Evolutionary conservation across 1,284 basidiomycete genomes (phyloP).

Genomic region (Pseudomicrostroma phylloplanum): DNA sequence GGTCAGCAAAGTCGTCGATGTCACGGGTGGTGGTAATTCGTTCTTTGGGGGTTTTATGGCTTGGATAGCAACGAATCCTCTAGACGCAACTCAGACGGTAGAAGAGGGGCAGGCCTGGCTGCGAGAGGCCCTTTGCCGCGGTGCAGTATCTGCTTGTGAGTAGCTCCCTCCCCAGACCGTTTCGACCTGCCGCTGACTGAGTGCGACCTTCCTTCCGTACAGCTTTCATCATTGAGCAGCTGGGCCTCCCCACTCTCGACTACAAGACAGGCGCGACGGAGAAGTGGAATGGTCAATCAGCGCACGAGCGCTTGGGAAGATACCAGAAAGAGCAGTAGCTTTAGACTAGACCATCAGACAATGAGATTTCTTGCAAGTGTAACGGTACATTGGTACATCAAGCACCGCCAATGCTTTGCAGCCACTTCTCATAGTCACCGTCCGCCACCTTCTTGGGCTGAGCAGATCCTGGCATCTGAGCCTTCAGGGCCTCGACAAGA

Average conservation of each 20-base stretch:
- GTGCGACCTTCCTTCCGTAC: not conserved
- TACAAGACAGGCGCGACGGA: not conserved
- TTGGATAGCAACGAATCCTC: not conserved
- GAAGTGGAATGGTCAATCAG: not conserved
- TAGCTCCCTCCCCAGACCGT: not conserved
- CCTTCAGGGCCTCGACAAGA: not conserved
- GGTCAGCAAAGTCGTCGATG: slow-evolving; percentile 8
- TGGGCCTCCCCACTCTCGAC: not conserved
- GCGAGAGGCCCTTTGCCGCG: not conserved
- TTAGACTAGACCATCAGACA: no score
- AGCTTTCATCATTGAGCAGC: not conserved
- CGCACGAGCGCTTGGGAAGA: not conserved
- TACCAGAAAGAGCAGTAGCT: no score
- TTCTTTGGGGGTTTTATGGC: slow-evolving; percentile 12
- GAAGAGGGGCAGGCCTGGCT: not conserved
- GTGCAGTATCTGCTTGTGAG: not conserved
- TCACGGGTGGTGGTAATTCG: slow-evolving; percentile 15
- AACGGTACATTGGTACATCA: no score
- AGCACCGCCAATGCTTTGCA: no score
- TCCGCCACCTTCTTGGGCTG: no score
- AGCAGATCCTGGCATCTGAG: not conserved
- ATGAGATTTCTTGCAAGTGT: no score
- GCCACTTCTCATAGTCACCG: no score
- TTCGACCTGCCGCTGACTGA: not conserved
- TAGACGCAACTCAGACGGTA: not conserved